Evolutionary conservation across 495 filamentous ascomycete species (phyloP), one percentile per base, ranked within the genome.

Genomic region (Aspergillus diversus): DNA sequence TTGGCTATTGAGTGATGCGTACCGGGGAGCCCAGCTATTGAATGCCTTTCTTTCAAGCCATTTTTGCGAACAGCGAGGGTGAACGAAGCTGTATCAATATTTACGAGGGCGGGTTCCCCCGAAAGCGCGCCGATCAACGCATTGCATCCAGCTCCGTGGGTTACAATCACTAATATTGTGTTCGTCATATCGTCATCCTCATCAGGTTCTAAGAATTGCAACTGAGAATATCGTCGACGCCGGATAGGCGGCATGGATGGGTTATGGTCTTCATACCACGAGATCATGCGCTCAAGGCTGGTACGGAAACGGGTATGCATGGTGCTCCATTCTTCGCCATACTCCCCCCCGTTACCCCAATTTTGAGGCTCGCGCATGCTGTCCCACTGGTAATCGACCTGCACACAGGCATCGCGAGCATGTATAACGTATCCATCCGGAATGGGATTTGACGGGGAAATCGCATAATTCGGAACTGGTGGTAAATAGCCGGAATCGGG

Each of bases 61-160:
- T 86, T 83, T 46, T 89, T 89, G 42, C 90, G 85, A 33, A 90
- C 85, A 11, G 94, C 93, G 88, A 97, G 89, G 0, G 95, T 97
- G 33, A 99, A 81, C 0, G 92, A 96, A 8, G 93, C 90, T 77
- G 94, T 92, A 35, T 86, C 89, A 15, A 98, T 90, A 71, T 98
- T 93, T 53, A 95, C 82, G 7, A 99, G 82, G 3, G 94, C 90
- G 0, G 95, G 92, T 64, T 94, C 89, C 57, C 93, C 89, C 0
- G 91, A 96, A 58, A 99, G 80, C 5, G 92, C 92, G 6, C 94
- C 93, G 54, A 98, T 93, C 52, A 99, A 75, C 0, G 95, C 96
- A 76, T 99, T 99, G 75, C 95, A 97, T 53, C 93, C 96, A 11
- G 96, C 96, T n/a, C 94, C 94, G 69, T 99, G 95, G 0, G 96